Conservation (phyloP, 1,284 basidiomycete genomes). For the Ustilago crameri region DNA sequence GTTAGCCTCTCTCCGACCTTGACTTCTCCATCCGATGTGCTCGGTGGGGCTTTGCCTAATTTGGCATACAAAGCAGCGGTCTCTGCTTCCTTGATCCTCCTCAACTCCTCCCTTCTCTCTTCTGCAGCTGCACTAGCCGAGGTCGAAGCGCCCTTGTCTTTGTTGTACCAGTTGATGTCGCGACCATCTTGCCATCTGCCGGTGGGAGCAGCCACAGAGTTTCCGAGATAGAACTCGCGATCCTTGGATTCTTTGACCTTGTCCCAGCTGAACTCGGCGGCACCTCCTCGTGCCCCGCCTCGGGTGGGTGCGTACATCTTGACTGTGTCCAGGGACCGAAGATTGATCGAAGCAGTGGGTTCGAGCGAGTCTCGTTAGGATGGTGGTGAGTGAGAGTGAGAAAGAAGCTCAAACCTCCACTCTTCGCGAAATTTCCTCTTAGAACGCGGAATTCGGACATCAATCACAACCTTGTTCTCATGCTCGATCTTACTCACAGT, state of each 20-base stretch:
- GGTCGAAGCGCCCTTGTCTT: slow-evolving; percentile 28
- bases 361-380: not conserved
- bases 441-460: slow-evolving; percentile 19
- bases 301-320: slow-evolving; percentile 32
- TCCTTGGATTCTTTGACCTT: slow-evolving; percentile 62
- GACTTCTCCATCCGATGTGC: not conserved
- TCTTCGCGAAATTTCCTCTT: slow-evolving; percentile 9
- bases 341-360: not conserved
- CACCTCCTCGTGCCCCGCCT: slow-evolving; percentile 64
- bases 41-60: slow-evolving; percentile 39
- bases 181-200: slow-evolving; percentile 65
- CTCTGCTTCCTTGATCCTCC: slow-evolving; percentile 60
- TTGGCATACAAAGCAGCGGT: slow-evolving; percentile 56
- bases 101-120: slow-evolving; percentile 53
- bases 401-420: slow-evolving; percentile 15
- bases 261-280: slow-evolving; percentile 65
- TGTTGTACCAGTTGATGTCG: slow-evolving; percentile 68
- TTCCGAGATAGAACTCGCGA: slow-evolving; percentile 66
- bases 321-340: not conserved
- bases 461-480: not conserved
- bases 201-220: slow-evolving; percentile 64
- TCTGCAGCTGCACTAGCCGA: slow-evolving; percentile 26
- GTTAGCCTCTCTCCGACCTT: slow-evolving; percentile 39
- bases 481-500: too few species aligned
- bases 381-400: not conserved